phyloP scores from a whole-genome alignment of 2,329 filamentous ascomycete genomes.

The Thelonectria discophora region DNA sequence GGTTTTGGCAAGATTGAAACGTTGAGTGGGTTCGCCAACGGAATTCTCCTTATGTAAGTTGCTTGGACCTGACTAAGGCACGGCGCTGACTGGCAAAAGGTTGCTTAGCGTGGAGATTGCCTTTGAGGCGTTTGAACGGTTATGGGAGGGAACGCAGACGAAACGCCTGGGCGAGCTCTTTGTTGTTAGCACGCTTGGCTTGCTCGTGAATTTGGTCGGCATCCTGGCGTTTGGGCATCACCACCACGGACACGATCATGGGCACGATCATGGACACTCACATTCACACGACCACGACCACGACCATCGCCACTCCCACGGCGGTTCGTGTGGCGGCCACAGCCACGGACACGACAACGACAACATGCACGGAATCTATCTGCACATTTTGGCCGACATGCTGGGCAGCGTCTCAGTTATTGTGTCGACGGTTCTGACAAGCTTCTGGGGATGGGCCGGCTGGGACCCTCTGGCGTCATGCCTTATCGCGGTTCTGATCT shows the following conservation, averaged over 20 bases:
- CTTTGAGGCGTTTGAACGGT: constrained; percentile 89
- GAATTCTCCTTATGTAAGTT: constrained; percentile 86
- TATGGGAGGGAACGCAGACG: constrained; percentile 84
- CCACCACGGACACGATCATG: constrained; percentile 58
- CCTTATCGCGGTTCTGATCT: constrained; percentile 91
- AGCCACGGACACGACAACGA: constrained; percentile 79
- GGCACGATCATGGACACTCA: constrained; percentile 40
- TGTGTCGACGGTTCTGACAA: constrained; percentile 85
- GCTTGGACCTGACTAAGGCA: not conserved
- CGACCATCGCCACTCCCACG: constrained; percentile 52
- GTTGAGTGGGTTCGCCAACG: constrained; percentile 94
- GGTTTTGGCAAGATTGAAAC: constrained; percentile 98
- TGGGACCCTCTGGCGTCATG: constrained; percentile 96
- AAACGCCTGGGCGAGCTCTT: constrained; percentile 87
- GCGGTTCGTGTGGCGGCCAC: constrained; percentile 51
- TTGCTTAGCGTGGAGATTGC: constrained; percentile 96
- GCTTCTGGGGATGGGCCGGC: constrained; percentile 88
- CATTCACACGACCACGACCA: constrained; percentile 50
- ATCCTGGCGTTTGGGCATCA: constrained; percentile 84
- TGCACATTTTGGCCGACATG: constrained; percentile 94
- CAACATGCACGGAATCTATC: constrained; percentile 97
- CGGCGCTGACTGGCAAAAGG: constrained; percentile 54
- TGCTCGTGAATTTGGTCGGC: constrained; percentile 90
- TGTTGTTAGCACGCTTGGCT: constrained; percentile 84
- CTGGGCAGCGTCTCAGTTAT: constrained; percentile 95